Percentiles rank a stretch among this genome's conserved stretches.
These are phyloP conservation scores for Tephrocybe sp. DNA, from an alignment of 768 basidiomycete species.

Conservation along the genomic window DNA sequence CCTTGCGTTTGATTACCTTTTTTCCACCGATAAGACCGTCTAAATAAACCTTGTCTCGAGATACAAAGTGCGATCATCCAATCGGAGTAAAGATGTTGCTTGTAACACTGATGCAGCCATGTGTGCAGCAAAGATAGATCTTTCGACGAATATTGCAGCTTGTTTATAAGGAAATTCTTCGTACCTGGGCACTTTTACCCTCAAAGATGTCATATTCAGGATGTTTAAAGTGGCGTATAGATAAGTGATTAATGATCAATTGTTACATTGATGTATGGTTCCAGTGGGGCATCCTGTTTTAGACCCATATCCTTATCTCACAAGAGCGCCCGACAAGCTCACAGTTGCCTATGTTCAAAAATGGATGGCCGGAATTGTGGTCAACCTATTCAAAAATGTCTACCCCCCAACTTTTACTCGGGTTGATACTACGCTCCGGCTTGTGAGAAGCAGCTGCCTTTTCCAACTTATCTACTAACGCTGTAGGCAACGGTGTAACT, in stretches of 20 bases:
- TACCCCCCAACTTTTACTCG: constrained; percentile 60
- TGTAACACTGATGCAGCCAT: background rate
- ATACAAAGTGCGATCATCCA: background rate
- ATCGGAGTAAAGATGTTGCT: background rate
- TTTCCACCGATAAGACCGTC: background rate
- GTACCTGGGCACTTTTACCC: background rate
- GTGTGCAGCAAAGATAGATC: background rate
- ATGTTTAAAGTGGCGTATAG: background rate
- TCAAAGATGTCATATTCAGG: background rate
- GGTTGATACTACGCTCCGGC: constrained; percentile 57
- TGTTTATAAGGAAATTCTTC: background rate
- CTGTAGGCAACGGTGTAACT: constrained; percentile 38
- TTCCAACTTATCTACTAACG: constrained; percentile 46
- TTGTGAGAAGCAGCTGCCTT: constrained; percentile 52
- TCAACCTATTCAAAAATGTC: constrained; percentile 57
- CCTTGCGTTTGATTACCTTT: too few species aligned
- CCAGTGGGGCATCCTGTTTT: too few species aligned
- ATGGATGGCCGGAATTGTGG: background rate
- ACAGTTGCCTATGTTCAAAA: too few species aligned
- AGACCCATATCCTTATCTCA: background rate
- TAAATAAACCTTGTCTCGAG: background rate
- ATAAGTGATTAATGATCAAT: background rate
- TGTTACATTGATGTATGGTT: background rate
- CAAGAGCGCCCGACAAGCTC: too few species aligned
- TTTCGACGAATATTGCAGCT: too few species aligned